These are phyloP conservation scores for Endothia cerciana DNA, from an alignment of 2,329 filamentous ascomycete genomes.

Conservation along the genomic window DNA sequence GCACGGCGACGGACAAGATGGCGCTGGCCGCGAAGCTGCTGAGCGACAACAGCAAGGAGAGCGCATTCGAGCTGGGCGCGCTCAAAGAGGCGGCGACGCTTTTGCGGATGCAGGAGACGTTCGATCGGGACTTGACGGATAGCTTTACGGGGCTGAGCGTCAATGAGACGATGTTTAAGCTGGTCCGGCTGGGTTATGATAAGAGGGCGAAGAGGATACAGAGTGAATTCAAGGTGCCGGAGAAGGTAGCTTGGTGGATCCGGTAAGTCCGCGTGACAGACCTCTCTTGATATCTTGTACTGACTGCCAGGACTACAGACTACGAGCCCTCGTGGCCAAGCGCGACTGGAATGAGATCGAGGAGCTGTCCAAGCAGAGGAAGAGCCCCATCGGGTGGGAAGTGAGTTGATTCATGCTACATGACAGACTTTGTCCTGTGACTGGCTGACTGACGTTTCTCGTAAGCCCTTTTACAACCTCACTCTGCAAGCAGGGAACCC, in stretches of 20 bases:
- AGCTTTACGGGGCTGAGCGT: constrained; percentile 79
- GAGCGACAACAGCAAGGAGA: constrained; percentile 77
- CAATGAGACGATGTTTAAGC: constrained; percentile 89
- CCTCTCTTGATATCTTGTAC: background rate
- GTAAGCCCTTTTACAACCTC: constrained; percentile 89
- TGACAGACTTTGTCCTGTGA: background rate
- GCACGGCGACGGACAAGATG: constrained; percentile 80
- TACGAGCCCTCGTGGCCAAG: constrained; percentile 86
- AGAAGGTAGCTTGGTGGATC: constrained; percentile 89
- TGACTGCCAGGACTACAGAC: constrained; percentile 49
- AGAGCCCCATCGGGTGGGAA: constrained; percentile 96
- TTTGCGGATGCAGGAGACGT: constrained; percentile 81
- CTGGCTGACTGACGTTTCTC: constrained; percentile 1
- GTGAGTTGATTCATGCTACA: constrained; percentile 51
- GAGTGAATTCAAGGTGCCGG: constrained; percentile 88
- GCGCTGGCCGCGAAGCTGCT: constrained; percentile 84
- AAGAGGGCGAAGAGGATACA: constrained; percentile 87
- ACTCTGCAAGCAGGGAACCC: constrained; percentile 87
- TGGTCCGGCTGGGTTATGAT: constrained; percentile 79
- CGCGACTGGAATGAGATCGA: constrained; percentile 93
- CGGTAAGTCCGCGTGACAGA: constrained; percentile 48
- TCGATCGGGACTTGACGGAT: constrained; percentile 78
- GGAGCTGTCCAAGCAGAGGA: constrained; percentile 76
- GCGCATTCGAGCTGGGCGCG: constrained; percentile 71
- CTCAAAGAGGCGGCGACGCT: constrained; percentile 81